Evolutionary conservation across 2,329 filamentous ascomycete genomes (phyloP).

Genomic region (Harringtonia aguacate): DNA sequence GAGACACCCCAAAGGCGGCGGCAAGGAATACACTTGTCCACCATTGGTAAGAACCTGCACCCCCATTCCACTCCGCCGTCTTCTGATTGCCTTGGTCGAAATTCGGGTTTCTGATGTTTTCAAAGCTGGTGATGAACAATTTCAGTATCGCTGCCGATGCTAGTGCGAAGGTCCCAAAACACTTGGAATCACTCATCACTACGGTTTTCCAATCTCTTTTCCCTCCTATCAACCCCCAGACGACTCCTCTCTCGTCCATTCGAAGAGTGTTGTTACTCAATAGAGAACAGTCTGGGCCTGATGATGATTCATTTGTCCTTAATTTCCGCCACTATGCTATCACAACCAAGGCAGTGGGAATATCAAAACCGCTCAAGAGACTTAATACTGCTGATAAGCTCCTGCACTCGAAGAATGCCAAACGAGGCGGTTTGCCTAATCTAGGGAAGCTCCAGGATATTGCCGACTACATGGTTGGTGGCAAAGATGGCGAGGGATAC

Average conservation of each 20-base stretch:
- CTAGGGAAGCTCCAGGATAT: slow-evolving; percentile 86
- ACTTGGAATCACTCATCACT: slow-evolving; percentile 85
- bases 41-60: slow-evolving; percentile 51
- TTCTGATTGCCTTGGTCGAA: neutral
- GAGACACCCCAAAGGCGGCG: slow-evolving; percentile 70
- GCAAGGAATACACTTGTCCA: slow-evolving; percentile 75
- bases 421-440: slow-evolving; percentile 71
- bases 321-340: slow-evolving; percentile 94
- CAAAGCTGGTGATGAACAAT: slow-evolving; percentile 92
- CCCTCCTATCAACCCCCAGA: slow-evolving; percentile 87
- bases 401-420: slow-evolving; percentile 45
- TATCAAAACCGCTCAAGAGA: slow-evolving; percentile 74
- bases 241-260: slow-evolving; percentile 84
- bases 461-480: slow-evolving; percentile 85
- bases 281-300: slow-evolving; percentile 51
- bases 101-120: slow-evolving; percentile 14
- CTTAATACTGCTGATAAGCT: slow-evolving; percentile 80
- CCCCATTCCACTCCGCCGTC: neutral
- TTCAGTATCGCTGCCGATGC: slow-evolving; percentile 58
- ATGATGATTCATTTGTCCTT: slow-evolving; percentile 65
- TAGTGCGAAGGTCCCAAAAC: slow-evolving; percentile 69
- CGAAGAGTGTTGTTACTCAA: slow-evolving; percentile 84
- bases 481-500: slow-evolving; percentile 68
- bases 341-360: slow-evolving; percentile 71
- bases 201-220: slow-evolving; percentile 95